Evolutionary conservation across 345 rosid genomes (phyloP), one percentile per base, ranked within the genome.

Genomic region (Lepidium africanum): DNA sequence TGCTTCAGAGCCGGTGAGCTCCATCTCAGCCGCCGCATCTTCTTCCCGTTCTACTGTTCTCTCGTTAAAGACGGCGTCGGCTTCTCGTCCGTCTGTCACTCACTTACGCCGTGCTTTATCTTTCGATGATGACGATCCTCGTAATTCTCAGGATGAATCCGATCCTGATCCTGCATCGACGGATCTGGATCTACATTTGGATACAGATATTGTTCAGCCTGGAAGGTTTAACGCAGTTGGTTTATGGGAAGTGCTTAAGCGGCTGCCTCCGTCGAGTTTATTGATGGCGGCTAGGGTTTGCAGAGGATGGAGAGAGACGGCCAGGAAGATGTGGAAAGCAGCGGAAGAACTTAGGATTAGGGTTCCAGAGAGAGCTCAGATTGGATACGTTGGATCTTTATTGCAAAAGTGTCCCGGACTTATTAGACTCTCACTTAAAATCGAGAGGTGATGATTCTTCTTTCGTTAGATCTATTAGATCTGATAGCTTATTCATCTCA

Each of bases 231-330:
- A 86, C 38, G 76, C 77, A 48, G 79, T 75, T 5, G 84, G 81
- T 53, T 33, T 91, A 53, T 95, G 96, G 96, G 96, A 95, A 78
- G 87, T 95, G 69, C 51, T 95, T 51, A 78, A 83, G 78, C 73
- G 97, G 76, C 47, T 95, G 35, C 90, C 93, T 2, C 99, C 99
- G 10, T 74, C 80, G 3, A 87, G 83, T 39, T 65, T 95, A 50
- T 36, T 88, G 77, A 77, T 83, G 82, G 90, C 96, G 55, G 96
- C 90, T 19, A 75, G 78, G 72, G 99, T 91, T 56, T 95, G 99
- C 52, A 86, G 76, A 69, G 88, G 90, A 12, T 95, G 99, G 99
- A 82, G 96, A 58, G 97, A 85, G 61, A 82, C 91, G 1, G 37
- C 90, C 33, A 85, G 79, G 83, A 80, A 78, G 79, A 68, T 95